Evolutionary conservation across 768 basidiomycete species (phyloP), one percentile per base, ranked within the genome.

Genomic region (Lactarius hengduanensis): DNA sequence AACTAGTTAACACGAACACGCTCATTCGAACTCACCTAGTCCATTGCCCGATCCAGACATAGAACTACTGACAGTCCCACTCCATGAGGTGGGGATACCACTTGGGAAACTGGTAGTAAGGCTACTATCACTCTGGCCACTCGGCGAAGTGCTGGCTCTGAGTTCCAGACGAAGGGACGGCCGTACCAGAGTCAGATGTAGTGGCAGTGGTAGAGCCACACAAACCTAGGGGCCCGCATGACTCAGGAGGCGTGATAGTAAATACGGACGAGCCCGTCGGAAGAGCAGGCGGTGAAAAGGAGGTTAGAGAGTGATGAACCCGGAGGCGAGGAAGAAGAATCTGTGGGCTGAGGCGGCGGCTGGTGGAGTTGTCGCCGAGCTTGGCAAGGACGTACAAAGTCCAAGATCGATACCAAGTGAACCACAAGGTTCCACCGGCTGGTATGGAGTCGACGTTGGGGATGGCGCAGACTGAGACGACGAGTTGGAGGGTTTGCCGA

Each of bases 271-370:
- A 40, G 15, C 15, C 38, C 5, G 38, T 40, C 5, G 38, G 38
- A 15, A 40, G 38, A 40, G 38, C 38, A 40, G 38, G 38, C 15
- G 38, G 38, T 15, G 38, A 40, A 40, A 40, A 15, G 0, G 38
- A 40, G 15, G 15, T 15, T 4, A 16, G 38, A 40, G 11, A 7
- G 11, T 15, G 82, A 74, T 2, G 78, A 80, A 1, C 78, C 76
- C 71, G 45, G 45, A 47, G n/a, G 45, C 20, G 79, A 78, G 13
- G 81, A 80, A 28, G 82, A 20, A 34, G 43, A 43, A 22, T 34
- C 43, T 15, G 20, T 32, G 20, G 59, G 6, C 26, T 59, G 58
- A 20, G 59, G 4, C 6, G 43, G 2, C 26, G 28, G 0, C 18
- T n/a, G 45, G 45, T 47, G 45, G 8, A 47, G 9, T 47, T 22